These are phyloP conservation scores for Pyrenophora tritici-repentis DNA, from an alignment of 2,329 filamentous ascomycete species.

Conservation along the genomic window DNA sequence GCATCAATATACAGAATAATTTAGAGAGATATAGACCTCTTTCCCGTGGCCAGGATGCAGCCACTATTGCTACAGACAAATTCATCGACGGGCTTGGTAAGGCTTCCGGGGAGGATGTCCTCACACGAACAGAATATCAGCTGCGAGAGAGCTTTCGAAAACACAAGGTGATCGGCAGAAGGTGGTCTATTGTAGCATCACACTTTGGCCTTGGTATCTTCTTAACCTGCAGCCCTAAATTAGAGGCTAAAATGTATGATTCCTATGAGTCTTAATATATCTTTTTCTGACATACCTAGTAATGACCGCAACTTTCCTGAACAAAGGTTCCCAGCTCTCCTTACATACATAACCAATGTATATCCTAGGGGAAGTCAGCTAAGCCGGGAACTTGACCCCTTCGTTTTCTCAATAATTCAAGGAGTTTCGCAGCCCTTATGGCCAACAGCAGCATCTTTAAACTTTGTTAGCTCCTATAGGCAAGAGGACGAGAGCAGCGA, in stretches of 20 bases:
- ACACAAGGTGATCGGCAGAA: slow-evolving; percentile 4
- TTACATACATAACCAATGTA: slow-evolving; percentile 1
- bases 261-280: slow-evolving; percentile 2
- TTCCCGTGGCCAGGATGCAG: background rate
- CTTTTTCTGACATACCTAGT: slow-evolving; percentile 8
- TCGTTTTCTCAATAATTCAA: slow-evolving; percentile 2
- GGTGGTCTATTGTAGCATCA: slow-evolving; percentile 8
- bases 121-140: slow-evolving; percentile 4
- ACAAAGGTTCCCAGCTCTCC: slow-evolving; percentile 1
- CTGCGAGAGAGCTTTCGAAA: slow-evolving; percentile 4
- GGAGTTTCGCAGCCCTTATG: slow-evolving; percentile 5
- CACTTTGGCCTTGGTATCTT: slow-evolving; percentile 5
- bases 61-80: slow-evolving; percentile 3
- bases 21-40: slow-evolving; percentile 4
- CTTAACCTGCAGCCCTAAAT: slow-evolving; percentile 2
- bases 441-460: slow-evolving; percentile 3
- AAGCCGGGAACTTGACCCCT: slow-evolving; percentile 1
- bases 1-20: slow-evolving; percentile 6
- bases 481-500: slow-evolving; percentile 1
- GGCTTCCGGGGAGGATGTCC: slow-evolving; percentile 2
- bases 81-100: slow-evolving; percentile 3
- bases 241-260: slow-evolving; percentile 7
- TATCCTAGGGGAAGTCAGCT: slow-evolving; percentile 6
- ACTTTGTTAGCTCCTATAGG: slow-evolving; percentile 1
- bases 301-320: slow-evolving; percentile 6